Conservation (phyloP, 768 basidiomycete genomes). For the Amanita rubescens region DNA sequence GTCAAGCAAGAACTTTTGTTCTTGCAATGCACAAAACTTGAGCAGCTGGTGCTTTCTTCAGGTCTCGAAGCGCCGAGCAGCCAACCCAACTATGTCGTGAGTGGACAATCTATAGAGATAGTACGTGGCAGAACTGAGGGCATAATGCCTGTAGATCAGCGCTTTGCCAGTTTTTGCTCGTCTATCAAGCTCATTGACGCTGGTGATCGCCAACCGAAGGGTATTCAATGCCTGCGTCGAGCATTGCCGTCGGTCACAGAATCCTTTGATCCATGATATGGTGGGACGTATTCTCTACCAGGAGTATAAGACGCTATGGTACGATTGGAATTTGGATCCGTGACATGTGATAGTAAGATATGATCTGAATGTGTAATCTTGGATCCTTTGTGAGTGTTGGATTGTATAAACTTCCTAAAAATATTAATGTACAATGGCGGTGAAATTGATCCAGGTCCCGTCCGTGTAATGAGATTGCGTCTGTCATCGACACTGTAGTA, state of each 20-base stretch:
- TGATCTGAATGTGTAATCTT: too few relatives aligned
- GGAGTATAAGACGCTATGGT: too few relatives aligned
- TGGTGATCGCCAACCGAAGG: neutral
- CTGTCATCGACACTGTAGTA: too few relatives aligned
- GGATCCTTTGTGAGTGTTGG: too few relatives aligned
- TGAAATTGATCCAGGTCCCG: too few relatives aligned
- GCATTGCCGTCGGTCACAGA: neutral
- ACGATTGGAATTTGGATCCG: too few relatives aligned
- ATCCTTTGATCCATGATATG: neutral
- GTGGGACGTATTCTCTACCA: neutral
- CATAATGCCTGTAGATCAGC: neutral
- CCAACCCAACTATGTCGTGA: too few relatives aligned
- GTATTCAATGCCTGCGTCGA: neutral
- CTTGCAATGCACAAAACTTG: neutral
- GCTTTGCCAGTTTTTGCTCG: neutral
- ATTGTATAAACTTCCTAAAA: too few relatives aligned
- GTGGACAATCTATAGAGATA: neutral
- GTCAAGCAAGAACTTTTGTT: neutral
- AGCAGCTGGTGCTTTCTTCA: neutral
- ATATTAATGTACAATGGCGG: too few relatives aligned
- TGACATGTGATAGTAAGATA: too few relatives aligned
- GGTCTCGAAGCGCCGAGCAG: neutral
- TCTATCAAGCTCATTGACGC: neutral
- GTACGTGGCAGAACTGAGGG: neutral
- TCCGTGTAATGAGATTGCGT: too few relatives aligned